These are phyloP conservation scores for Pterulicium gracile DNA, from an alignment of 1,284 basidiomycete genomes.

Conservation along the genomic window DNA sequence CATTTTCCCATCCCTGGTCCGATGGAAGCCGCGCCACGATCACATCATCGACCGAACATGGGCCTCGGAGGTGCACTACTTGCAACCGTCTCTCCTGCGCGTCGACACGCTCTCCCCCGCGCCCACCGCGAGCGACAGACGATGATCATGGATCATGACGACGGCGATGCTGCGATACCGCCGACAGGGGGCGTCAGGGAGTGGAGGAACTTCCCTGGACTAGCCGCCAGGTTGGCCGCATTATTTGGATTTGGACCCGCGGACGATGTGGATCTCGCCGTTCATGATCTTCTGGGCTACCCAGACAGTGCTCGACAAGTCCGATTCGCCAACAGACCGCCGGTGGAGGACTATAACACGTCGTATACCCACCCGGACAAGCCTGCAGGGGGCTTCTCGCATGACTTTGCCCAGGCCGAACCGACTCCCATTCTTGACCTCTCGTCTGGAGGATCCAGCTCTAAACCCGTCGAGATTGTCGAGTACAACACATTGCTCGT, in stretches of 20 bases:
- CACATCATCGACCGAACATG: background rate
- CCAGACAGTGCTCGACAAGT: too few species aligned
- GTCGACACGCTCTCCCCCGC: background rate
- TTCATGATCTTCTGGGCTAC: too few species aligned
- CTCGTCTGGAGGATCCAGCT: background rate
- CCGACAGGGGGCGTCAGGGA: too few species aligned
- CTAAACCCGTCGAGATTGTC: background rate
- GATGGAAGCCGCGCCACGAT: background rate
- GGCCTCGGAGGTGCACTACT: background rate
- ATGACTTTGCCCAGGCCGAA: background rate
- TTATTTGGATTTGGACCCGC: background rate
- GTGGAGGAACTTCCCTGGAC: too few species aligned
- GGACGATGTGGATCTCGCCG: too few species aligned
- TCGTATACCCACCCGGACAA: background rate
- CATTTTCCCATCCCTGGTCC: too few species aligned
- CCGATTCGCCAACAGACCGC: background rate
- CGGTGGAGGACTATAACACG: background rate
- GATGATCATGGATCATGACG: background rate
- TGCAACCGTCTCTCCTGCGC: background rate
- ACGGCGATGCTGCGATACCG: background rate
- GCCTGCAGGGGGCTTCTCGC: background rate
- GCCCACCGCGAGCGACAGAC: background rate
- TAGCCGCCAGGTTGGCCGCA: too few species aligned
- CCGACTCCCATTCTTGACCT: background rate
- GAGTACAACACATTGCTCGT: background rate